A percentile compares a stretch with the other conserved stretches of the same genome.
Evolutionary conservation across 2,329 filamentous ascomycete species (phyloP).

Genomic region (Ceratocystis ficicola): DNA sequence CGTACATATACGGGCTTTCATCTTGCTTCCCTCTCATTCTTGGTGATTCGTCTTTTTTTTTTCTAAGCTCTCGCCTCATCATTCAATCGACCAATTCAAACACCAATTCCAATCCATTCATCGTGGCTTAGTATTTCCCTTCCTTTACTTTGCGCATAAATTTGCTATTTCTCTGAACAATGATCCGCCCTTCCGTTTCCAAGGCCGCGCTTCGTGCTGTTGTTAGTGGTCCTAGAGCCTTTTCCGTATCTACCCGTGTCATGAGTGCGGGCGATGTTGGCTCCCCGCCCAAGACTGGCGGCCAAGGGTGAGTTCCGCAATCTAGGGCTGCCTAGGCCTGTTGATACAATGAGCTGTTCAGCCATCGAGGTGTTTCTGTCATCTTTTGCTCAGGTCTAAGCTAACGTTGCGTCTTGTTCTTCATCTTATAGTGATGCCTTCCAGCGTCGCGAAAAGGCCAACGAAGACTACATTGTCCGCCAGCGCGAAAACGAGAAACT

Average conservation of each 20-base stretch:
- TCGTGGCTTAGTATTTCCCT: not conserved
- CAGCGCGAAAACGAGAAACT: constrained; percentile 89
- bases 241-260: constrained; percentile 49
- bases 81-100: not conserved
- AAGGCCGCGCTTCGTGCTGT: constrained; percentile 42
- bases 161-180: constrained; percentile 29
- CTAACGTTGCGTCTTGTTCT: not conserved
- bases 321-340: not conserved
- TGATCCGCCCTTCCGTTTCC: constrained; percentile 55
- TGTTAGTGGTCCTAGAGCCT: constrained; percentile 37
- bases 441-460: constrained; percentile 78
- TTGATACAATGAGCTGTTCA: not conserved
- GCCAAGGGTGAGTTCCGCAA: constrained; percentile 37
- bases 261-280: constrained; percentile 63
- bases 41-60: not conserved
- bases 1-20: not conserved
- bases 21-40: constrained; percentile 9
- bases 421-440: constrained; percentile 61
- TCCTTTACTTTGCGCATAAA: not conserved
- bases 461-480: constrained; percentile 73
- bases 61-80: not conserved
- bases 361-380: not conserved
- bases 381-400: not conserved
- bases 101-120: not conserved
- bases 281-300: constrained; percentile 42